phyloP scores from a whole-genome alignment of 2,329 filamentous ascomycete species.

The Chaetothyriales sp. region DNA sequence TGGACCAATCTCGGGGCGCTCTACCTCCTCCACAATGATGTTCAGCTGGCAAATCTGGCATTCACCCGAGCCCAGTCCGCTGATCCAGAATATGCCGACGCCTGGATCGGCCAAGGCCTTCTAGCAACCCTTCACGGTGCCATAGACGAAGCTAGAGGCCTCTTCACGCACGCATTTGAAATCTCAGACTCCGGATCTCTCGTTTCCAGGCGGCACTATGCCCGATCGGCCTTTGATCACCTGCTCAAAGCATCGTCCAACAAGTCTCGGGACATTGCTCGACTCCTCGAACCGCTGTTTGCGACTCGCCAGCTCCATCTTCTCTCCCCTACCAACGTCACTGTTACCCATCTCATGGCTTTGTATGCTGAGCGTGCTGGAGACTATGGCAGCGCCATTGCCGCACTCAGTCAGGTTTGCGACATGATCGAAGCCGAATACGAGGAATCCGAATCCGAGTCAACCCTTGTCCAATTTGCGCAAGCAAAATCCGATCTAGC shows the following conservation, averaged over 20 bases:
- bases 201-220: slow-evolving; percentile 64
- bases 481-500: slow-evolving; percentile 77
- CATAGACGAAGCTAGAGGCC: slow-evolving; percentile 58
- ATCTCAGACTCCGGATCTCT: slow-evolving; percentile 67
- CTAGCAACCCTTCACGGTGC: slow-evolving; percentile 68
- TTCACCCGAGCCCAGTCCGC: slow-evolving; percentile 86
- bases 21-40: slow-evolving; percentile 71
- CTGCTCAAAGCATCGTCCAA: slow-evolving; percentile 44
- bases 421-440: slow-evolving; percentile 63
- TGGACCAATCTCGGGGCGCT: slow-evolving; percentile 89
- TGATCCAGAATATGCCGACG: slow-evolving; percentile 84
- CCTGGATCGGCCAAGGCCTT: slow-evolving; percentile 87
- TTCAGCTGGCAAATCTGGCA: slow-evolving; percentile 72
- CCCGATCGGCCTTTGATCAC: slow-evolving; percentile 69
- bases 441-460: slow-evolving; percentile 64
- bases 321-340: slow-evolving; percentile 56
- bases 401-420: slow-evolving; percentile 53
- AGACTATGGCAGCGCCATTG: slow-evolving; percentile 51
- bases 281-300: slow-evolving; percentile 74
- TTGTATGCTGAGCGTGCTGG: slow-evolving; percentile 70
- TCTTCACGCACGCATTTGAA: slow-evolving; percentile 91
- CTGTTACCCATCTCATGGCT: slow-evolving; percentile 63
- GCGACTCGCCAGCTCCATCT: slow-evolving; percentile 68
- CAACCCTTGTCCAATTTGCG: slow-evolving; percentile 62
- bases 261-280: slow-evolving; percentile 27